Conservation (phyloP, 2,329 filamentous ascomycete genomes). For the Fusarium citri region DNA sequence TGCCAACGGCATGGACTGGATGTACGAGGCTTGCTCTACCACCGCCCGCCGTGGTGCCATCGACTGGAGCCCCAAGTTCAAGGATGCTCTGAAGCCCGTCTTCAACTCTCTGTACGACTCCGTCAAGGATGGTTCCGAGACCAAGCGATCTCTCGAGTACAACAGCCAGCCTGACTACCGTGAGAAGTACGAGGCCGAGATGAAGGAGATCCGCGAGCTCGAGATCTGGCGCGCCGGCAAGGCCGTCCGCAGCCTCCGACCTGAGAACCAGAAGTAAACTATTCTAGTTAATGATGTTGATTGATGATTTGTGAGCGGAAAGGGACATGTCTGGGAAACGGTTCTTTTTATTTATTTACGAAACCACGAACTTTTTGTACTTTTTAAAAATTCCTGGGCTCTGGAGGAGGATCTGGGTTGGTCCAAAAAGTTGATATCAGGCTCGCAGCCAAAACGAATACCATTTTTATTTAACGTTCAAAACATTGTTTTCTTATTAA, state of each 20-base stretch:
- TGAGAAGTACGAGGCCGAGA: slow-evolving; percentile 96
- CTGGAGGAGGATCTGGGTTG: slow-evolving; percentile 40
- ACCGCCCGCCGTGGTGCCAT: slow-evolving; percentile 98
- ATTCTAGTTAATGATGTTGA: slow-evolving; percentile 31
- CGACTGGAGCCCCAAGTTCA: slow-evolving; percentile 98
- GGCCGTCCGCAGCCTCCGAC: slow-evolving; percentile 89
- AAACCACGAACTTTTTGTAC: slow-evolving; percentile 45
- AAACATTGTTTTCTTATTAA: background rate
- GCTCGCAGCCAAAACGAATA: slow-evolving; percentile 40
- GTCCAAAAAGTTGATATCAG: slow-evolving; percentile 48
- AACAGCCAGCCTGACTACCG: slow-evolving; percentile 97
- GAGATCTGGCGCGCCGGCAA: slow-evolving; percentile 99
- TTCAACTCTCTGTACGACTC: slow-evolving; percentile 98
- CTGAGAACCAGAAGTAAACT: slow-evolving; percentile 84
- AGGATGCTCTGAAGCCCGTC: slow-evolving; percentile 97
- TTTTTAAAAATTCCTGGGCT: slow-evolving; percentile 43
- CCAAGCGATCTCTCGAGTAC: slow-evolving; percentile 95
- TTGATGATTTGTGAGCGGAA: slow-evolving; percentile 22
- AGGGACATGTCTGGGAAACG: slow-evolving; percentile 36
- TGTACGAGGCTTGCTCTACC: slow-evolving; percentile 99
- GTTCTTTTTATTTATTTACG: slow-evolving; percentile 28
- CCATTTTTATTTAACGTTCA: slow-evolving; percentile 35
- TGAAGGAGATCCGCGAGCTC: slow-evolving; percentile 96
- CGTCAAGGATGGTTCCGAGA: slow-evolving; percentile 92
- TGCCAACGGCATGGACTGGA: slow-evolving; percentile 99